Evolutionary conservation across 129 eudicot genomes (phyloP).

Genomic region (Helianthus tuberosus): DNA sequence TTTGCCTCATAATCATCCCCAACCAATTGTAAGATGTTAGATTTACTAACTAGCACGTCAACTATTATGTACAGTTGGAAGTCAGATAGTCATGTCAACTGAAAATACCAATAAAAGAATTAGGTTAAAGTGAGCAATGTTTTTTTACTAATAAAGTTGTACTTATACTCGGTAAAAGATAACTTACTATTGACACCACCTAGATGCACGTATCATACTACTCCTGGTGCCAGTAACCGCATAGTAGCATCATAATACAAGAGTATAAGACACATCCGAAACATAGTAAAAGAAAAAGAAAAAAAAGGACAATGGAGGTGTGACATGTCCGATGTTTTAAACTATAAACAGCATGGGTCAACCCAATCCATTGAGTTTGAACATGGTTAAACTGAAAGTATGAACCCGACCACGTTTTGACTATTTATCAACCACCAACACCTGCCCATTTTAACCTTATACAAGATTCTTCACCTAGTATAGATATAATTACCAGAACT

Average conservation of each 20-base stretch:
- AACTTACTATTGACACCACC: background rate
- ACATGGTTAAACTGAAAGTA: background rate
- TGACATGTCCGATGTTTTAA: background rate
- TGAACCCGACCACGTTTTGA: background rate
- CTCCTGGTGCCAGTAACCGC: background rate
- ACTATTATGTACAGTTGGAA: background rate
- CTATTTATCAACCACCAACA: background rate
- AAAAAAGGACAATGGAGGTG: background rate
- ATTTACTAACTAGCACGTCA: background rate
- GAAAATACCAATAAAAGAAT: background rate
- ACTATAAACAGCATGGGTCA: background rate
- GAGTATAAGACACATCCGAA: background rate
- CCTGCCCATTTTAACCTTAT: background rate
- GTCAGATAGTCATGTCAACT: slow-evolving; percentile 12
- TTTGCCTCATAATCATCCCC: slow-evolving; percentile 5
- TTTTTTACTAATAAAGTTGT: slow-evolving; percentile 6
- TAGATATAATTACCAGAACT: background rate
- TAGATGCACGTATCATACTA: background rate
- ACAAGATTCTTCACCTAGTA: slow-evolving; percentile 12
- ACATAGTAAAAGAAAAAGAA: background rate
- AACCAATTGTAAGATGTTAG: background rate
- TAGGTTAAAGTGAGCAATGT: background rate
- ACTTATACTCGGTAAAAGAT: background rate
- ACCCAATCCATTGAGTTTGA: background rate
- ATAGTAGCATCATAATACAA: slow-evolving; percentile 3